A percentile compares a stretch with the other conserved stretches of the same genome.
Evolutionary conservation across 1,139 yeast species (phyloP).

Genomic region (Diutina mesorugosa): DNA sequence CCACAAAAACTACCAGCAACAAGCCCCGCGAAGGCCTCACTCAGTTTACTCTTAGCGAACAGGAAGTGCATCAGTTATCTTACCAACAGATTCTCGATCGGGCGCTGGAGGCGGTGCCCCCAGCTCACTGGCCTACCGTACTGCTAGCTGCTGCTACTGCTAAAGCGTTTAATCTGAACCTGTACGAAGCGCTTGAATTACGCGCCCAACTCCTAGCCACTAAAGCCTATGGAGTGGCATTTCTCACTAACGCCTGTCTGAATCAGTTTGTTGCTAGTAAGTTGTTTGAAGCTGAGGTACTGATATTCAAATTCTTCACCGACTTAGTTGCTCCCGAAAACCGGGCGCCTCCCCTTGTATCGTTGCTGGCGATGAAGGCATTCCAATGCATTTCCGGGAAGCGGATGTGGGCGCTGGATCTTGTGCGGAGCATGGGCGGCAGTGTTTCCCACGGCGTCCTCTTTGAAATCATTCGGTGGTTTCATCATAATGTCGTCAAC

Average conservation of each 20-base stretch:
- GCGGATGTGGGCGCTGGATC: slow-evolving; percentile 63
- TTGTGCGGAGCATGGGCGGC: slow-evolving; percentile 76
- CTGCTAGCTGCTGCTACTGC: slow-evolving; percentile 51
- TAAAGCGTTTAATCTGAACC: slow-evolving; percentile 54
- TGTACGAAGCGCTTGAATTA: slow-evolving; percentile 39
- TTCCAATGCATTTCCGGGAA: slow-evolving; percentile 62
- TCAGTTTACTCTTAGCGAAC: slow-evolving; percentile 31
- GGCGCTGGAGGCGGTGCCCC: slow-evolving; percentile 48
- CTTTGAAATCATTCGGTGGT: slow-evolving; percentile 56
- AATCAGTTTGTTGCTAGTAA: slow-evolving; percentile 47
- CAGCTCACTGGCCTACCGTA: slow-evolving; percentile 51
- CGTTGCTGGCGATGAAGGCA: slow-evolving; percentile 51
- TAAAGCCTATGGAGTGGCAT: slow-evolving; percentile 57
- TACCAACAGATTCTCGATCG: slow-evolving; percentile 53
- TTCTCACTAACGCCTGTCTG: slow-evolving; percentile 35
- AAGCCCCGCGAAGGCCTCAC: slow-evolving; percentile 19
- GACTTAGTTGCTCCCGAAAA: slow-evolving; percentile 52
- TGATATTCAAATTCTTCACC: slow-evolving; percentile 56
- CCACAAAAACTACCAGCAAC: slow-evolving; percentile 5
- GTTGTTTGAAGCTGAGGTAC: slow-evolving; percentile 66
- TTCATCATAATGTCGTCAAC: slow-evolving; percentile 34
- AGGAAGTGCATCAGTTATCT: slow-evolving; percentile 34
- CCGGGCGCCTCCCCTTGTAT: slow-evolving; percentile 36
- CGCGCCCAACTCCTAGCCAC: slow-evolving; percentile 50
- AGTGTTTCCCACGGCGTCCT: slow-evolving; percentile 78